These are phyloP conservation scores for Tolypocladium nubicola DNA, from an alignment of 2,329 filamentous ascomycete species.

Conservation along the genomic window DNA sequence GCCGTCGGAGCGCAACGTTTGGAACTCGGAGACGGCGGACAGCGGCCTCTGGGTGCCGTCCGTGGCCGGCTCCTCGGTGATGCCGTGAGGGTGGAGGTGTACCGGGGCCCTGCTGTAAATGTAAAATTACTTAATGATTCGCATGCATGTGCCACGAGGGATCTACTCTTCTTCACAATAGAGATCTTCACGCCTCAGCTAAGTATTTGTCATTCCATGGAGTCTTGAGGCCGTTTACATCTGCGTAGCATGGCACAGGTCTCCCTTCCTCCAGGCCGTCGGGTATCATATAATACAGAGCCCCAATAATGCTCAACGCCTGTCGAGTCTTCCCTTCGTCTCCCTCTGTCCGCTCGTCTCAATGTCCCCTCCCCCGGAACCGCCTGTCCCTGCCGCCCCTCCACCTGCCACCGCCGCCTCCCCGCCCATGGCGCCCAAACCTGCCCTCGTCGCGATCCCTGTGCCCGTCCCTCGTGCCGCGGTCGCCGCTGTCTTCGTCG, in stretches of 20 bases:
- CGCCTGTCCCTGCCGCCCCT: conserved; percentile 21
- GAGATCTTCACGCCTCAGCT: not conserved
- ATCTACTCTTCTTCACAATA: not conserved
- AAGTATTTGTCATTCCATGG: not conserved
- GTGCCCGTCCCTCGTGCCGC: conserved; percentile 19
- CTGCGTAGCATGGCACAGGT: not conserved
- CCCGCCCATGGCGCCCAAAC: conserved; percentile 16
- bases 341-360: not conserved
- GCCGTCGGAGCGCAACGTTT: conserved; percentile 28
- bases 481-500: conserved; percentile 26
- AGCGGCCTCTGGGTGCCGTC: conserved; percentile 34
- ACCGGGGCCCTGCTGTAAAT: not conserved
- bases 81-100: not conserved
- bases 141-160: not conserved
- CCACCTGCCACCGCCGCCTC: conserved; percentile 27
- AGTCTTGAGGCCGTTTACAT: not conserved
- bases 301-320: not conserved
- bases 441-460: conserved; percentile 22
- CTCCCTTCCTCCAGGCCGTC: not conserved
- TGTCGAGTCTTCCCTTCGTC: not conserved
- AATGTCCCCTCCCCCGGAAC: conserved; percentile 24
- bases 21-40: conserved; percentile 29
- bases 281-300: not conserved
- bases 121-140: not conserved
- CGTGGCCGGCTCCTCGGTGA: conserved; percentile 9